Conservation (phyloP, 306 rosid genomes). For the Casuarina glauca region DNA sequence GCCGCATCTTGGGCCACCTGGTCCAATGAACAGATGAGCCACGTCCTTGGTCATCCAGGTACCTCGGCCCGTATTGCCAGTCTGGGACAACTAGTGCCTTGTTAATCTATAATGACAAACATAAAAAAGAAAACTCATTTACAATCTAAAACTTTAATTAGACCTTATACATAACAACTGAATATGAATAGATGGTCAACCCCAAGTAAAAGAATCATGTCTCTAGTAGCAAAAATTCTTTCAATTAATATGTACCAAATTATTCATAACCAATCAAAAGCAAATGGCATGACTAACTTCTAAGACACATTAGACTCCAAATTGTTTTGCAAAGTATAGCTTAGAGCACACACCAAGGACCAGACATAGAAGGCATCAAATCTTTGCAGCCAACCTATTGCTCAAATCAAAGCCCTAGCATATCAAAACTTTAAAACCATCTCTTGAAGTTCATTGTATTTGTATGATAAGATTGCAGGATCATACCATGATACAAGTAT, state of each 20-base stretch:
- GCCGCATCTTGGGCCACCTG: too few species aligned
- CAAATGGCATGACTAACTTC: neutral
- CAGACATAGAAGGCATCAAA: neutral
- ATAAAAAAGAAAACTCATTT: conserved; percentile 7
- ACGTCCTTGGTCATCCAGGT: too few species aligned
- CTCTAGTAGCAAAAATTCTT: neutral
- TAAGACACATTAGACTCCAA: neutral
- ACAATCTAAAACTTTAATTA: neutral
- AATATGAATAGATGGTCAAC: neutral
- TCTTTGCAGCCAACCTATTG: neutral
- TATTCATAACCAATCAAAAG: neutral
- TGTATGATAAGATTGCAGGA: too few species aligned
- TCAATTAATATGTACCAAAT: neutral
- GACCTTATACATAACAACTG: neutral
- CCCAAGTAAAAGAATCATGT: neutral
- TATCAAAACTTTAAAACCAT: neutral
- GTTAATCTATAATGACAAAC: neutral
- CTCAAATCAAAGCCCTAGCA: neutral
- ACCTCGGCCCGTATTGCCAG: too few species aligned
- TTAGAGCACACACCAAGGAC: neutral
- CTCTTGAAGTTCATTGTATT: too few species aligned
- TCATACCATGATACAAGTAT: too few species aligned
- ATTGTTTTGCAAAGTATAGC: neutral
- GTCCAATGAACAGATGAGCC: too few species aligned
- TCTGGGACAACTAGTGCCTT: neutral